Base-by-base conservation (phyloP, 208 protist genomes). In the Phytomonas sp. region DNA sequence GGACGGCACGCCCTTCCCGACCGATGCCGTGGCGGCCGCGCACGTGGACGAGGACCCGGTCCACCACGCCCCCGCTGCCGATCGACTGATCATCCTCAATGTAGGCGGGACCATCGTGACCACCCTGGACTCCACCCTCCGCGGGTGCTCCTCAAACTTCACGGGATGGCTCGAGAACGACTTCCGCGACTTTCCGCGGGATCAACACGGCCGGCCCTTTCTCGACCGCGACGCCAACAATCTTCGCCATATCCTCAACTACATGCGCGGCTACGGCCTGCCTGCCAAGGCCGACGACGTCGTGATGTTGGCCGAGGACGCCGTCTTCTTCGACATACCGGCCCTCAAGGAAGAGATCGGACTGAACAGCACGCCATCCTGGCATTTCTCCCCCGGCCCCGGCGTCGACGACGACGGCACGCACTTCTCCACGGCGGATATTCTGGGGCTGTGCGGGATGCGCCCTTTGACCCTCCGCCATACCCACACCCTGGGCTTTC, bases 241-340 rank as follows among this genome's bases (percentile, higher is more conserved):
- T 59, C 94, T 96, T 70, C 36, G 75, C 12, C 78, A 89, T 62
- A 82, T 96, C 36, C 63, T 96, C 34, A 93, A 94, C 79, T 94
- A 88, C 71, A 72, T 94, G 65, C 86, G 89, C 4, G 91, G 91
- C 60, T 96, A 96, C 65, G 87, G 81, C 12, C 62, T 95, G 42
- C 86, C 87, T 0, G 73, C 71, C 31, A 78, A 81, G 61, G 78
- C 86, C 7, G 80, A 80, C 32, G 86, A 88, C 40, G 78, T 92
- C 56, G 77, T 86, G 7, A 77, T 92, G 56, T 73, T 95, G 36
- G 87, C 86, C 3, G 86, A 93, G 74, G 87, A 95, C 70, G 87
- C 90, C 19, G 72, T 82, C 52, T 86, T 75, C 63, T 92, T 82
- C 68, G 77, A 82, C 30, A 70, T 93, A 60, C 77, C 80, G 29